A percentile compares a stretch with the other conserved stretches of the same genome.
Conservation (phyloP, 2,329 filamentous ascomycete species). For the Nothomitra cinnamomea region DNA sequence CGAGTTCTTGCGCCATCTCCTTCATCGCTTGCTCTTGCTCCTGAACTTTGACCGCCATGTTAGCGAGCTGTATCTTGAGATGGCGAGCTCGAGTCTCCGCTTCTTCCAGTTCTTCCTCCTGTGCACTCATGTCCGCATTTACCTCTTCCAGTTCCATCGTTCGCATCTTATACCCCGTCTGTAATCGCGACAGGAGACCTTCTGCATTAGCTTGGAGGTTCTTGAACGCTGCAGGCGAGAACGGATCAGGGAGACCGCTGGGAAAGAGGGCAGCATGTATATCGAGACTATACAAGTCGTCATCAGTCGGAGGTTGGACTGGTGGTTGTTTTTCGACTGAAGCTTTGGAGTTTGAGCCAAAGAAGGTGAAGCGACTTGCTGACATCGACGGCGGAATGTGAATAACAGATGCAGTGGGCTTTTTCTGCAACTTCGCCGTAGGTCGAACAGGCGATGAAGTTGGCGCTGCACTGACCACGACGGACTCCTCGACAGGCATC, state of each 20-base stretch:
- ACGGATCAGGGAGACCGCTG: slow-evolving; percentile 28
- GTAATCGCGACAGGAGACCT: slow-evolving; percentile 34
- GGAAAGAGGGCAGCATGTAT: slow-evolving; percentile 37
- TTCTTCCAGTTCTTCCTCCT: slow-evolving; percentile 44
- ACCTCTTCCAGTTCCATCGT: slow-evolving; percentile 32
- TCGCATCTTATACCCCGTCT: slow-evolving; percentile 37
- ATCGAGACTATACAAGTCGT: slow-evolving; percentile 38
- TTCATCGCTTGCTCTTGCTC: slow-evolving; percentile 40
- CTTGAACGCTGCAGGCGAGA: slow-evolving; percentile 36
- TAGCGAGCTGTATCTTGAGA: slow-evolving; percentile 43
- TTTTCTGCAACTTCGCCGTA: slow-evolving; percentile 17
- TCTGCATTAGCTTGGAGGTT: slow-evolving; percentile 39
- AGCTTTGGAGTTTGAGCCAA: slow-evolving; percentile 16
- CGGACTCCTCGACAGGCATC: background rate
- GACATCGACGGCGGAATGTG: too few species aligned
- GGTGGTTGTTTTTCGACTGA: slow-evolving; percentile 13
- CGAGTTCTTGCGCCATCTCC: slow-evolving; percentile 30
- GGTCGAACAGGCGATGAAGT: slow-evolving; percentile 26
- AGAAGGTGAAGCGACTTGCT: slow-evolving; percentile 11
- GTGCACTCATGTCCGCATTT: slow-evolving; percentile 36
- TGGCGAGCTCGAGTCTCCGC: slow-evolving; percentile 38
- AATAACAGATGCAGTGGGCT: slow-evolving; percentile 11
- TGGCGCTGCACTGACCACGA: background rate
- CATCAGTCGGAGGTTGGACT: slow-evolving; percentile 20
- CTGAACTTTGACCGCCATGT: slow-evolving; percentile 35